Base-by-base conservation (phyloP, 1,284 basidiomycete species). In the Inonotus obliquus region DNA sequence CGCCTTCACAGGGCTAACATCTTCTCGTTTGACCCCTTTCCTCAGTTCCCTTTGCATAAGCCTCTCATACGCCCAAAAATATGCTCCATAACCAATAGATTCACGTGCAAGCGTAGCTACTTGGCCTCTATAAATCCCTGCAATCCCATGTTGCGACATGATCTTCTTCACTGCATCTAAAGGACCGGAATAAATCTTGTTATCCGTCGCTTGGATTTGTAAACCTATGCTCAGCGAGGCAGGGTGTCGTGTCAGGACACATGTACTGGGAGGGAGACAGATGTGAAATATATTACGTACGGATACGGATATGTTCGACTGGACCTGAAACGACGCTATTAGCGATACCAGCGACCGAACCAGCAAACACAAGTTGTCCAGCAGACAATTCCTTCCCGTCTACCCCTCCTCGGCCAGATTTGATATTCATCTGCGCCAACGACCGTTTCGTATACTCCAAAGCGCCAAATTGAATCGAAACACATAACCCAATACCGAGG, bases 241-340 rank as follows among this genome's bases (percentile, higher is more conserved):
- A n/a, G n/a, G n/a, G 32, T 32, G 9, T 32, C 32, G 32, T 32
- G 32, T n/a, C n/a, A n/a, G n/a, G n/a, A n/a, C n/a, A n/a, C 32
- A 32, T 9, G 32, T 9, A 32, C 9, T 32, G 32, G 32, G 9
- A 32, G 19, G 55, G 17, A 35, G 59, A 65, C 57, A 64, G 65
- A 23, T 21, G 41, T 37, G 25, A 57, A 13, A 54, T 45, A 19
- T 45, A 56, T 17, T 64, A 81, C 91, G 71, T 67, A 89, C 96
- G 90, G 69, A 98, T 98, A 79, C 96, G 91, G 69, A 98, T 94
- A 72, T 98, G 95, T 74, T 99, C 96, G 13, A 99, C 94, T 1
- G 96, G 96, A 1, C 94, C 94, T 0, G 95, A 96, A 19, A 98
- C 92, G 60, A 96, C 81, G 48, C 91, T 89, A 72, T 98, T 99